Evolutionary conservation across 129 eudicot genomes (phyloP).

Genomic region (Daucus carota): DNA sequence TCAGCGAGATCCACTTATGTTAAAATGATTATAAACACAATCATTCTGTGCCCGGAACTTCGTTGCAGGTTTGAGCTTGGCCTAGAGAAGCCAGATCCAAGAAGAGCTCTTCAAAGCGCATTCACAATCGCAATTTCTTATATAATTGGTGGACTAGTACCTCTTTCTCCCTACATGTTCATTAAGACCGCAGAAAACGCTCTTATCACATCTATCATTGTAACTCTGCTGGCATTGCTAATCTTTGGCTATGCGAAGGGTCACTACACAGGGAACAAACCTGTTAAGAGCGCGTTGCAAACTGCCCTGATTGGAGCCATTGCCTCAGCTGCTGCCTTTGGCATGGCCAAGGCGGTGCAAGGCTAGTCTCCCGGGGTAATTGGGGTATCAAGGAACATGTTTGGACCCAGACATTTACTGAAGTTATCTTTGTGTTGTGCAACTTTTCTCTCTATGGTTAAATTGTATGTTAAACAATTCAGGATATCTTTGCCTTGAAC

Average conservation of each 20-base stretch:
- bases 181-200: conserved; percentile 62
- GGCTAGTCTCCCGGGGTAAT: conserved; percentile 16
- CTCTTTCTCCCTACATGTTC: conserved; percentile 72
- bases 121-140: conserved; percentile 77
- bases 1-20: neutral
- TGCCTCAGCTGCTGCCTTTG: conserved; percentile 95
- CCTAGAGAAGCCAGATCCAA: conserved; percentile 62
- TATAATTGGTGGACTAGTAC: conserved; percentile 71
- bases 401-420: neutral
- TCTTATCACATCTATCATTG: conserved; percentile 45
- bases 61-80: conserved; percentile 38
- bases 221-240: conserved; percentile 63
- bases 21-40: neutral
- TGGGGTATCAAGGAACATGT: neutral
- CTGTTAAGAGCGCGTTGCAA: conserved; percentile 59
- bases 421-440: conserved; percentile 1
- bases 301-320: conserved; percentile 79
- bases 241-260: conserved; percentile 85
- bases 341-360: conserved; percentile 83
- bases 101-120: conserved; percentile 80
- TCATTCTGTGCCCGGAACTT: neutral
- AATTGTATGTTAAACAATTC: neutral
- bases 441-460: neutral
- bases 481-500: neutral
- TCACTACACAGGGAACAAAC: conserved; percentile 59